A percentile compares a stretch with the other conserved stretches of the same genome.
phyloP scores from a whole-genome alignment of 345 rosid genomes.

The Eucalyptus coolabah region DNA sequence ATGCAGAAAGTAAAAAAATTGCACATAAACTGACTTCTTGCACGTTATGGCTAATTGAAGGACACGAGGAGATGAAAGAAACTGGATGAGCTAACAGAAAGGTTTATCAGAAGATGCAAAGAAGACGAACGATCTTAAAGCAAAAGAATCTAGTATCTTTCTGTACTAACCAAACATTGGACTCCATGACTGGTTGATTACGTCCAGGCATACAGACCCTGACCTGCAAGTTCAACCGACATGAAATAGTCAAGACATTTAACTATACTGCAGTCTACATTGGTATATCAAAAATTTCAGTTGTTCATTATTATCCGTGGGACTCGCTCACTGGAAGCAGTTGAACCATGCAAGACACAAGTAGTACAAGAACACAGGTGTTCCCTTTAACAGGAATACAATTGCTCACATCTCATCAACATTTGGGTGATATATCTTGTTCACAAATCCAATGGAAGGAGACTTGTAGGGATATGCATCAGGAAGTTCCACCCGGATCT shows the following conservation, averaged over 20 bases:
- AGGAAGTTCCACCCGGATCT: slow-evolving; percentile 62
- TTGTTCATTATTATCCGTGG: not conserved
- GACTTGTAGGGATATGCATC: slow-evolving; percentile 77
- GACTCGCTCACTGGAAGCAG: not conserved
- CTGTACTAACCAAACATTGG: slow-evolving; percentile 60
- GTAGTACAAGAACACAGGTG: not conserved
- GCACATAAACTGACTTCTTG: not conserved
- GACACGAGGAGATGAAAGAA: not conserved
- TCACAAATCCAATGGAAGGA: slow-evolving; percentile 61
- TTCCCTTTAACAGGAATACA: not conserved
- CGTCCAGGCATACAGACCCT: slow-evolving; percentile 69
- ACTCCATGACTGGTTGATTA: slow-evolving; percentile 75
- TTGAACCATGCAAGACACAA: not conserved
- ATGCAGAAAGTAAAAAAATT: not conserved
- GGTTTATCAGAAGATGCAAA: not conserved
- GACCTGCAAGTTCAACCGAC: slow-evolving; percentile 21
- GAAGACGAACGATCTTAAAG: not conserved
- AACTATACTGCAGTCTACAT: not conserved
- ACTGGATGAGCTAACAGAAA: not conserved
- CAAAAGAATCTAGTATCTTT: not conserved
- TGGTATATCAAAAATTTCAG: not conserved
- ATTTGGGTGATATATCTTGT: slow-evolving; percentile 75
- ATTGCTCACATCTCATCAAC: slow-evolving; percentile 61
- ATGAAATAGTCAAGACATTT: not conserved
- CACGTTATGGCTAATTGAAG: not conserved